Evolutionary conservation across 345 rosid genomes (phyloP).

Genomic region (Pseudoturritis turrita): DNA sequence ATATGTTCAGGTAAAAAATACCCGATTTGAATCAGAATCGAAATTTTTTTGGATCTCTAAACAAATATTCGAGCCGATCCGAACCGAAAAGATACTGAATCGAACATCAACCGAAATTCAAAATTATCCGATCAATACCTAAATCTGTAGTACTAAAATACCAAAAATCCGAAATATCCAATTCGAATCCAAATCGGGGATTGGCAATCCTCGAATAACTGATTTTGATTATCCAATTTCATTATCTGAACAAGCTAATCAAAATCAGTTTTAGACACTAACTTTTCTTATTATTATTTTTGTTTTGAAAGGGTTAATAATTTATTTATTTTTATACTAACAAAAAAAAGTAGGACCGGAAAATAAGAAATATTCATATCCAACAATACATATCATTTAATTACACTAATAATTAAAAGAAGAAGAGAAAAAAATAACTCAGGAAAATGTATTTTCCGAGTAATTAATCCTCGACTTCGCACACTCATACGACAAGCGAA

Average conservation of each 20-base stretch:
- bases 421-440: constrained; percentile 17
- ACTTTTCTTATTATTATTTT: too few relatives aligned
- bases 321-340: not conserved
- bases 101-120: too few relatives aligned
- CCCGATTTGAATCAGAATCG: too few relatives aligned
- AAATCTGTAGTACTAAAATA: too few relatives aligned
- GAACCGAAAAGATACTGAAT: too few relatives aligned
- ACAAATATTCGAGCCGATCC: too few relatives aligned
- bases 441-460: constrained; percentile 3
- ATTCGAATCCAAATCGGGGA: too few relatives aligned
- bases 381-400: not conserved
- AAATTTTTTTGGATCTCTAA: too few relatives aligned
- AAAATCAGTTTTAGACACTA: not conserved
- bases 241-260: not conserved
- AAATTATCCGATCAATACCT: not conserved
- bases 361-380: constrained; percentile 9
- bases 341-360: not conserved
- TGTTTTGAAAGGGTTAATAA: not conserved
- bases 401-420: constrained; percentile 21
- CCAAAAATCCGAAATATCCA: too few relatives aligned
- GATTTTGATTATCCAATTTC: not conserved
- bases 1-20: too few relatives aligned
- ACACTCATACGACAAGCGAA: not conserved
- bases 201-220: too few relatives aligned
- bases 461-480: constrained; percentile 17